Base-by-base conservation (phyloP, 2,329 filamentous ascomycete species). In the Beauveria varroae region DNA sequence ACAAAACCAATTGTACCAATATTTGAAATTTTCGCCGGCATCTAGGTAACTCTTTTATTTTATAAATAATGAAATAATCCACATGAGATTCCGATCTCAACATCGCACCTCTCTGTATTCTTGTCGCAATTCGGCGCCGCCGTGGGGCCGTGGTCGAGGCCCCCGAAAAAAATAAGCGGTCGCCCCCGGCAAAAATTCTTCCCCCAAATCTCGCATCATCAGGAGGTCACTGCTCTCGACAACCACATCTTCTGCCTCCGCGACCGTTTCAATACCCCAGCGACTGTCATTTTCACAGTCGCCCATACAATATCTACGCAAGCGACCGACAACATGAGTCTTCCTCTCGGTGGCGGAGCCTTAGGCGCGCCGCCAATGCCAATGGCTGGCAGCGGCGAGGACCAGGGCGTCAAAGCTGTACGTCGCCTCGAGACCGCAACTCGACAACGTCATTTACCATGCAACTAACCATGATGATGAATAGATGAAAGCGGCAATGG, bases 401-500 rank as follows among this genome's bases (percentile, higher is more conserved):
- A 85, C 62, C 78, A 82, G 24, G 78, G 78, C 56, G 73, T 83
- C 65, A 83, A 83, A 65, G 76, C 75, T 59, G 79, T 81, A 71
- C 57, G 77, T 71, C 43, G 43, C 60, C 62, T 55, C 53, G 26
- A 14, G 3, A 34, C 47, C 5, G 34, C 34, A 16, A 37, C 34
- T n/a, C 12, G 34, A 37, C 34, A 37, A 37, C 14, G 34, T 6
- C 34, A 37, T 37, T 6, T 16, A 37, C 34, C 34, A 37, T 16
- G 5, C 12, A 37, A 37, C 59, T 62, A 58, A 63, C 18, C 22
- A 16, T 9, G 5, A 20, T 47, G 46, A 5, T 26, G n/a, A 58
- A 34, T 66, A 95, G 90, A 88, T 96, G 79, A 86, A 91, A 81
- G 76, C 80, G 26, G 85, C 86, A 49, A 96, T 97, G 91, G 93